A percentile compares a stretch with the other conserved stretches of the same genome.
These are phyloP conservation scores for Eutypa lata DNA, from an alignment of 2,329 filamentous ascomycete genomes.

Conservation along the genomic window DNA sequence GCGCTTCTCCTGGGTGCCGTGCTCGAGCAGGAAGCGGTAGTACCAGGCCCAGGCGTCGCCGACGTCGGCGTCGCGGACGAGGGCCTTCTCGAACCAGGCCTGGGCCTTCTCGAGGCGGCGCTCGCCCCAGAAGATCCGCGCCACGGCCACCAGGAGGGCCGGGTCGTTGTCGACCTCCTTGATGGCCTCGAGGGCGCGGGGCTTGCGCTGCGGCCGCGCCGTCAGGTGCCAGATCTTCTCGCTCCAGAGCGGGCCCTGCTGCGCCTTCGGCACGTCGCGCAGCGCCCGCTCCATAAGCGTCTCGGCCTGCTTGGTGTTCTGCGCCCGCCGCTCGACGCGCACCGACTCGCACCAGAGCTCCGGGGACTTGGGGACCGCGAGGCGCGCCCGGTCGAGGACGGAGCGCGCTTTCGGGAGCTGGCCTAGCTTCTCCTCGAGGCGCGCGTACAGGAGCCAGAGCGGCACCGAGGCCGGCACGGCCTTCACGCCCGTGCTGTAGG, in stretches of 20 bases:
- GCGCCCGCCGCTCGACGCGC: conserved; percentile 82
- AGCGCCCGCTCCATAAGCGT: conserved; percentile 90
- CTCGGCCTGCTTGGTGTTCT: conserved; percentile 80
- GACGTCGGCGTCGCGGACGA: conserved; percentile 78
- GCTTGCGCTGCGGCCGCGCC: conserved; percentile 85
- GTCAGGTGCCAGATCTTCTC: conserved; percentile 97
- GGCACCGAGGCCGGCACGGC: conserved; percentile 80
- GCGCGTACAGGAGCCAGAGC: conserved; percentile 84
- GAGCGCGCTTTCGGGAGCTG: conserved; percentile 88
- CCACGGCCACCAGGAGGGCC: conserved; percentile 83
- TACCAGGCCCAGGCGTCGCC: conserved; percentile 99
- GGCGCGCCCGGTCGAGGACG: conserved; percentile 84
- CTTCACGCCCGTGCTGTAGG: conserved; percentile 83
- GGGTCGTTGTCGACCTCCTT: conserved; percentile 95
- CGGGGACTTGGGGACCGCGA: conserved; percentile 80
- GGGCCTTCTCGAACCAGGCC: conserved; percentile 96
- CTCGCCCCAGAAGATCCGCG: conserved; percentile 94
- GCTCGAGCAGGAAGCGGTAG: conserved; percentile 86
- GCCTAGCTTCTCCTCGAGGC: conserved; percentile 82
- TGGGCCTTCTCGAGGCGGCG: conserved; percentile 88
- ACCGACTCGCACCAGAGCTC: conserved; percentile 93
- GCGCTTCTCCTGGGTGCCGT: conserved; percentile 92
- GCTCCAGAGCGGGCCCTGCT: conserved; percentile 80
- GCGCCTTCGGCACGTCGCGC: conserved; percentile 75
- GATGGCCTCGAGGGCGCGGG: conserved; percentile 87